These are phyloP conservation scores for Xylaria castorea DNA, from an alignment of 495 filamentous ascomycete genomes.

Conservation along the genomic window DNA sequence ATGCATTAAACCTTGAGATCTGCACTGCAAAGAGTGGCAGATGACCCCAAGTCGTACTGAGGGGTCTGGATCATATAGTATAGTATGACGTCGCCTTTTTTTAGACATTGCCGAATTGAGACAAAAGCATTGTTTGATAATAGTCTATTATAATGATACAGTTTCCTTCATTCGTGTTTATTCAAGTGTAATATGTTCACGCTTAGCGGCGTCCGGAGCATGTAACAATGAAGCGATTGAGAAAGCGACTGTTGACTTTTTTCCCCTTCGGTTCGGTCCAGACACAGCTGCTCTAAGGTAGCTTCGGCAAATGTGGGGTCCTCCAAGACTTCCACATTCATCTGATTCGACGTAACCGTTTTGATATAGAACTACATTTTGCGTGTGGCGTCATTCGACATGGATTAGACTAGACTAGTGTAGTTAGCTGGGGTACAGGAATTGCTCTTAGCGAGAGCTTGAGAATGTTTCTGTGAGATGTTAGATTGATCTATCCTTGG, in stretches of 20 bases:
- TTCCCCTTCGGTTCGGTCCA: neutral
- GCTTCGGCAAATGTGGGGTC: neutral
- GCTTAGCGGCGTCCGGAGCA: neutral
- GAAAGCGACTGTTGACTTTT: neutral
- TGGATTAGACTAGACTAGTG: no score
- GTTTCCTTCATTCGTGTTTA: neutral
- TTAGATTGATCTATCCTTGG: neutral
- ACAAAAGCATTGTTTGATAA: neutral
- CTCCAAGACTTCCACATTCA: neutral
- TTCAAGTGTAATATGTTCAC: neutral
- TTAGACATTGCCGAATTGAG: neutral
- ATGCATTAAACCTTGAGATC: slow-evolving; percentile 12
- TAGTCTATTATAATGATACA: neutral
- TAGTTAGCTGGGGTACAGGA: neutral
- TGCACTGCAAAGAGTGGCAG: slow-evolving; percentile 11
- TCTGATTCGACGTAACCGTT: slow-evolving; percentile 4
- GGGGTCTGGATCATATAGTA: slow-evolving; percentile 9
- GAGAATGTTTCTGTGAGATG: neutral
- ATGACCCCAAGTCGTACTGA: slow-evolving; percentile 6
- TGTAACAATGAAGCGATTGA: neutral
- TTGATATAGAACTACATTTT: neutral
- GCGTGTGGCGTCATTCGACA: slow-evolving; percentile 20
- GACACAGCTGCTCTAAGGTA: neutral
- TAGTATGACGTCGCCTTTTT: slow-evolving; percentile 9
- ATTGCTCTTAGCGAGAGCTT: neutral